Evolutionary conservation across 495 filamentous ascomycete species (phyloP).

Genomic region (Annulohypoxylon stygium): DNA sequence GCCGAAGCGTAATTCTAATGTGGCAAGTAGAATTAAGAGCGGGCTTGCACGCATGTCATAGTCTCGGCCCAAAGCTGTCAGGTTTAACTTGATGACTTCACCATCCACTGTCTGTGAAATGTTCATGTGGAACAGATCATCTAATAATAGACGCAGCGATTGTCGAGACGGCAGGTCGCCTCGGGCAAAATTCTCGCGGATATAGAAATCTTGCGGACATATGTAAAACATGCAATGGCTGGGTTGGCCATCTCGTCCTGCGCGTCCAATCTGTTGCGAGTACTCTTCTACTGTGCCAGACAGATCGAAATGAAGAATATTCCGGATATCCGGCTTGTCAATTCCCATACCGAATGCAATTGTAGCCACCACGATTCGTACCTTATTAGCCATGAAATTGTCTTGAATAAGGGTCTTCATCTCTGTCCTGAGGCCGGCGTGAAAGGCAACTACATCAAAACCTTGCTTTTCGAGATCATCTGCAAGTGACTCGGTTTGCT

Average conservation of each 20-base stretch:
- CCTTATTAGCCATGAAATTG: constrained; percentile 62
- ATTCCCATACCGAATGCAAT: constrained; percentile 74
- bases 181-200: constrained; percentile 67
- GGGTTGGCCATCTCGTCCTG: constrained; percentile 65
- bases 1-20: constrained; percentile 67
- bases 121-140: constrained; percentile 58
- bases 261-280: constrained; percentile 71
- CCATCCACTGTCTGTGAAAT: constrained; percentile 48
- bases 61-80: constrained; percentile 55
- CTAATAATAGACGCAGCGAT: constrained; percentile 60
- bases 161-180: constrained; percentile 66
- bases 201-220: constrained; percentile 64
- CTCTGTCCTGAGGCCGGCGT: constrained; percentile 64
- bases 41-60: constrained; percentile 60
- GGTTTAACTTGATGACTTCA: constrained; percentile 60
- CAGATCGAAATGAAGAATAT: constrained; percentile 68
- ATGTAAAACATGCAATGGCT: constrained; percentile 69
- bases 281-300: constrained; percentile 69
- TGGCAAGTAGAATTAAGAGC: constrained; percentile 62
- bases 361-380: constrained; percentile 68
- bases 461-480: constrained; percentile 49
- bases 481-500: constrained; percentile 63
- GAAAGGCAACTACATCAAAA: constrained; percentile 62
- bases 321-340: constrained; percentile 70
- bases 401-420: constrained; percentile 62